These are phyloP conservation scores for Cordyceps javanica DNA, from an alignment of 2,329 filamentous ascomycete genomes.

Conservation along the genomic window DNA sequence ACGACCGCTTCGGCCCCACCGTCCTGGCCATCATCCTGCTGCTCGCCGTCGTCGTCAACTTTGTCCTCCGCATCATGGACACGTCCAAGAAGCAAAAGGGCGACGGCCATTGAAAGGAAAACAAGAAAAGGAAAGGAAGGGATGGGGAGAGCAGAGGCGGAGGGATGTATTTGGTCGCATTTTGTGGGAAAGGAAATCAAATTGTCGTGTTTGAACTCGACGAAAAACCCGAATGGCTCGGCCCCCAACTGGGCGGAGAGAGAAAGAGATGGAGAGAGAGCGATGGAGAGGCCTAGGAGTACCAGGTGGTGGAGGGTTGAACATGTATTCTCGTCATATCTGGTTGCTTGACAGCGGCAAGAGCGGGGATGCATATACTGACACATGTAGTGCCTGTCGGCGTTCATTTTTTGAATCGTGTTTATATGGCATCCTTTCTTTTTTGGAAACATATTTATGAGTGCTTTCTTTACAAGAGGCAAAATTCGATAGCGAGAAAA, in stretches of 20 bases:
- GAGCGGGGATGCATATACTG: background rate
- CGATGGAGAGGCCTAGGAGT: no score
- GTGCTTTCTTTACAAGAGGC: background rate
- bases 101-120: no score
- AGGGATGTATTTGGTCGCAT: no score
- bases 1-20: constrained; percentile 91
- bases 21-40: constrained; percentile 81
- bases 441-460: constrained; percentile 6
- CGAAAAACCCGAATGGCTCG: no score
- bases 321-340: background rate
- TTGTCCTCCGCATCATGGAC: constrained; percentile 66
- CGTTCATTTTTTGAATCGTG: background rate
- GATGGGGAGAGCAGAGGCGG: no score
- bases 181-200: no score
- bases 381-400: background rate
- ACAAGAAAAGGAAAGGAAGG: no score
- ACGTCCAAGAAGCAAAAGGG: constrained; percentile 33
- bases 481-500: background rate
- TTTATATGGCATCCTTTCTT: constrained; percentile 6
- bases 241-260: no score
- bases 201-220: no score
- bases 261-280: no score
- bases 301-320: background rate
- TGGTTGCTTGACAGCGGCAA: background rate
- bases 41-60: constrained; percentile 91